Evolutionary conservation across 2,329 filamentous ascomycete genomes (phyloP).

Genomic region (Nothomitra cinnamomea): DNA sequence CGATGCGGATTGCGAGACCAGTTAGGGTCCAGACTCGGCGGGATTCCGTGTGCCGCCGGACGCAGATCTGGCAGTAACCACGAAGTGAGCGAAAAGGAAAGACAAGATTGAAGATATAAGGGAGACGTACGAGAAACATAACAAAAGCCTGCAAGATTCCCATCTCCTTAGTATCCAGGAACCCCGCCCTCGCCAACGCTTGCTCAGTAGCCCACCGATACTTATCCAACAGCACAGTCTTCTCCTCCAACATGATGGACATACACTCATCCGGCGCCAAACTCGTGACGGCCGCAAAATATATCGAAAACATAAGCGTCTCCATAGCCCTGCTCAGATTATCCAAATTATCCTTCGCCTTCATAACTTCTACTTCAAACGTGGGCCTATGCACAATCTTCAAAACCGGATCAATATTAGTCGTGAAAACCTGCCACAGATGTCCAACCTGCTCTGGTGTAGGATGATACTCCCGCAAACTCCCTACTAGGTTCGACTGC

Average conservation of each 20-base stretch:
- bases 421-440: conserved; percentile 41
- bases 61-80: conserved; percentile 7
- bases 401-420: conserved; percentile 39
- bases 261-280: conserved; percentile 30
- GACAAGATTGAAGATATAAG: too few species aligned
- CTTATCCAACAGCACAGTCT: conserved; percentile 29
- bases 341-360: conserved; percentile 31
- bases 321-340: conserved; percentile 37
- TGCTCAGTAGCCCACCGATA: conserved; percentile 49
- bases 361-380: conserved; percentile 32
- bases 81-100: too few species aligned
- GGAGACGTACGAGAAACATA: conserved; percentile 39
- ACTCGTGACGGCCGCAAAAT: conserved; percentile 40
- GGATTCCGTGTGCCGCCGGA: conserved; percentile 19
- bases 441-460: conserved; percentile 29
- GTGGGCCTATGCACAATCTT: conserved; percentile 42
- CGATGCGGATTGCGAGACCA: conserved; percentile 21
- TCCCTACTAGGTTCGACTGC: conserved; percentile 37
- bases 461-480: conserved; percentile 39
- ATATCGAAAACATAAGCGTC: conserved; percentile 43
- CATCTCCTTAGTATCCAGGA: conserved; percentile 44
- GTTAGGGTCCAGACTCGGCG: conserved; percentile 25
- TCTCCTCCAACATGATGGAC: conserved; percentile 32
- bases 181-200: conserved; percentile 42
- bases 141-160: conserved; percentile 45